These are phyloP conservation scores for Oryza coarctata DNA, from an alignment of 176 grass and related monocot species.

Conservation along the genomic window DNA sequence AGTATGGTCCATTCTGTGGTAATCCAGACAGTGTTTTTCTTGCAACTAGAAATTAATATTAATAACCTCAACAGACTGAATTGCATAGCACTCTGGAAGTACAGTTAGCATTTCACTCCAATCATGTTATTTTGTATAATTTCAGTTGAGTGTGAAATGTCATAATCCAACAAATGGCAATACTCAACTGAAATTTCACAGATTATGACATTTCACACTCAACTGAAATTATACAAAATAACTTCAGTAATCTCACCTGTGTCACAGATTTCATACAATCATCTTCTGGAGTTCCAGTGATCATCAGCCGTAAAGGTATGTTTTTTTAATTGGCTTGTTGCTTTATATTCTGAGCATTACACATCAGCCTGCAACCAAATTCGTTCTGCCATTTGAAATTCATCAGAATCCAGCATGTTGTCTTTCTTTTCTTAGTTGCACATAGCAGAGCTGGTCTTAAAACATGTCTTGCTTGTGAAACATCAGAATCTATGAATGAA, in stretches of 20 bases:
- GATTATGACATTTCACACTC: not conserved
- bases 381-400: not conserved
- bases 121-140: slow-evolving; percentile 20
- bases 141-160: slow-evolving; percentile 18
- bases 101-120: not conserved
- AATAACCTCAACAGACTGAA: not conserved
- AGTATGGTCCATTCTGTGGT: not conserved
- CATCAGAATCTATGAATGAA: not conserved
- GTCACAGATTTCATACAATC: not conserved
- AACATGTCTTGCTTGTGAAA: not conserved
- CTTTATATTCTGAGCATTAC: not conserved
- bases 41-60: not conserved
- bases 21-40: slow-evolving; percentile 5
- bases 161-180: not conserved
- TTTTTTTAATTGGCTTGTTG: not conserved
- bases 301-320: not conserved
- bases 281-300: not conserved
- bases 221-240: slow-evolving; percentile 7
- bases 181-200: too few species aligned
- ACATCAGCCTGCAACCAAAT: not conserved
- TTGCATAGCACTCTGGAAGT: not conserved
- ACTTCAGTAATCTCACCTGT: not conserved
- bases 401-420: not conserved
- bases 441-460: not conserved
- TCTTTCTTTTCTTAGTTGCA: not conserved